Evolutionary conservation across 2,329 filamentous ascomycete genomes (phyloP), one percentile per base, ranked within the genome.

Genomic region (Aspergillus clavatus): DNA sequence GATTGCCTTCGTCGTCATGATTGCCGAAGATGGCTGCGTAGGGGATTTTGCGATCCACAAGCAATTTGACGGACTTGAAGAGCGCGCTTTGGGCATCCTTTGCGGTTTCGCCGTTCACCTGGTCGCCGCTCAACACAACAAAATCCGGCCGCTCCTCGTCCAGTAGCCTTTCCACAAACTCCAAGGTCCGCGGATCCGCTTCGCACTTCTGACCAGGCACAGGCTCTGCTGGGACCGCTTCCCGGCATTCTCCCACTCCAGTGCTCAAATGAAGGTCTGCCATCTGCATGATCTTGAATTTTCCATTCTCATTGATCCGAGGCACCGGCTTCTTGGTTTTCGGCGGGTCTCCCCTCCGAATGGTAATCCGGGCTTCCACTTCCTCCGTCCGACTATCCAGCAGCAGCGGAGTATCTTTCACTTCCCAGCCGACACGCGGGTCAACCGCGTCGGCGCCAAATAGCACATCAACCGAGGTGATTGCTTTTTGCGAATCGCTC

Each of bases 1-100:
- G 78, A 37, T 87, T 82, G 26, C 84, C 84, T 73, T 97, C 91
- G 59, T 97, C 91, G 61, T 98, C 93, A 67, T 98, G 93, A 65
- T 98, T 98, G 45, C 93, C 93, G 61, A 97, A 96, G 48, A 98
- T 97, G 49, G 85, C 84, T 12, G 89, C 87, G 60, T 94, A 97
- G 0, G 93, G 93, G 28, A 97, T 89, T 59, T 89, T 88, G 65
- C 87, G 87, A 65, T 89, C 82, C 51, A 89, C 86, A 40, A 98
- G 81, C 10, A 94, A 76, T 38, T 87, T 83, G 5, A 88, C 86
- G 59, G 90, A 89, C 70, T 98, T 98, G 75, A 94, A 95, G 47
- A 98, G 86, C 28, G 91, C 87, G 49, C 85, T 93, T 64, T 95
- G 90, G 7, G 87, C 86, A 72, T 98, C 93, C 8, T 87, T 89